A percentile compares a stretch with the other conserved stretches of the same genome.
Conservation (phyloP, 768 basidiomycete species). For the Daedaleopsis sinensis region DNA sequence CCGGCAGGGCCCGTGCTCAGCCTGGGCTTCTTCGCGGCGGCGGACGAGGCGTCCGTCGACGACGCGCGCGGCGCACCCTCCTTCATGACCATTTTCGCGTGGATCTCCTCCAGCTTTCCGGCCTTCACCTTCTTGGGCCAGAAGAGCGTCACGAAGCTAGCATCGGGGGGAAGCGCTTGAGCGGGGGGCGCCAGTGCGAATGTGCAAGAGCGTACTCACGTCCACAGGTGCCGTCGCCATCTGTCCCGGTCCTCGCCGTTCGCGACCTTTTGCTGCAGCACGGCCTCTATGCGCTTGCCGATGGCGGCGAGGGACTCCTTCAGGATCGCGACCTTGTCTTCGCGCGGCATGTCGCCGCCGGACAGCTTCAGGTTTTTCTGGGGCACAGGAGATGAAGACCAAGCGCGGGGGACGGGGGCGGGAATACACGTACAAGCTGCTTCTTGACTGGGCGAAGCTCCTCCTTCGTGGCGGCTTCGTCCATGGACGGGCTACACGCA, state of each 20-base stretch:
- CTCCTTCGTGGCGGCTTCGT: constrained; percentile 90
- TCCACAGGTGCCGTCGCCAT: constrained; percentile 96
- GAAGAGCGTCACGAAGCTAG: constrained; percentile 91
- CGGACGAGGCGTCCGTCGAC: constrained; percentile 29
- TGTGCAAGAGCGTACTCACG: constrained; percentile 57
- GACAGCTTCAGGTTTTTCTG: constrained; percentile 95
- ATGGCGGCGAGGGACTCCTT: constrained; percentile 96
- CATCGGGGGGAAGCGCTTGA: not conserved
- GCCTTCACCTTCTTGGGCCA: constrained; percentile 98
- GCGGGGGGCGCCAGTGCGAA: not conserved
- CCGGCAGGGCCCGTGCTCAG: constrained; percentile 23
- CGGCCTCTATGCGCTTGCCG: constrained; percentile 86
- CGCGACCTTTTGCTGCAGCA: constrained; percentile 73
- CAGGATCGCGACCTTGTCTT: constrained; percentile 93
- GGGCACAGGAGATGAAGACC: not conserved
- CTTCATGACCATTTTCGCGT: constrained; percentile 94
- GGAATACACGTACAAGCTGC: constrained; percentile 67
- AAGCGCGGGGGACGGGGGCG: not conserved
- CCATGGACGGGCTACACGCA: constrained; percentile 84
- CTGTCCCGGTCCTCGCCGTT: constrained; percentile 82
- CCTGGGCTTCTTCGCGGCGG: constrained; percentile 32
- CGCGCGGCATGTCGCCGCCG: constrained; percentile 90
- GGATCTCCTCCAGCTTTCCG: constrained; percentile 90
- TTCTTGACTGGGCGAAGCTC: constrained; percentile 96
- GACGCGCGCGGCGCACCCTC: constrained; percentile 47